A percentile compares a stretch with the other conserved stretches of the same genome.
Evolutionary conservation across 768 basidiomycete genomes (phyloP).

Genomic region (Phylloporus rhodoxanthus): DNA sequence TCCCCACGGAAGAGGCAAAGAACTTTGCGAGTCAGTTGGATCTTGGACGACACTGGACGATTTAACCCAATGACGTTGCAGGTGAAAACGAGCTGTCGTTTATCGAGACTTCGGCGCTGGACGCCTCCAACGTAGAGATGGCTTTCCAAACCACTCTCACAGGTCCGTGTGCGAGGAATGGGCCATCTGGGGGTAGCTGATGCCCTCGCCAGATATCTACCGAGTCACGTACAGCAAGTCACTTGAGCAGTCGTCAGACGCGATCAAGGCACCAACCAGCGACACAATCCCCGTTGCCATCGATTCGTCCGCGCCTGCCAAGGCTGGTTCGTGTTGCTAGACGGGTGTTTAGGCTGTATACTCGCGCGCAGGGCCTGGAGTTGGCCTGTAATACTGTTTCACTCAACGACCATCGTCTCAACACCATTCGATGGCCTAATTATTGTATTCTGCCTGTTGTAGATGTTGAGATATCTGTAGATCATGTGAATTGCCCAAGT

Average conservation of each 20-base stretch:
- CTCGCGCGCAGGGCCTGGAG: no score
- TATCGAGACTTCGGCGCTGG: slow-evolving; percentile 99
- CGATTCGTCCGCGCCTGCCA: slow-evolving; percentile 48
- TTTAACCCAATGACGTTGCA: slow-evolving; percentile 29
- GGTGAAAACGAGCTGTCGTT: slow-evolving; percentile 90
- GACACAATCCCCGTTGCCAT: slow-evolving; percentile 81
- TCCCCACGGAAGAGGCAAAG: slow-evolving; percentile 97
- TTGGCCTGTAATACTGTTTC: no score
- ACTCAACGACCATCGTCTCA: no score
- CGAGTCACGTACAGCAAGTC: slow-evolving; percentile 95
- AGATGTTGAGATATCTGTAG: no score
- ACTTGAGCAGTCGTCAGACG: slow-evolving; percentile 76
- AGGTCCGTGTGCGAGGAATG: slow-evolving; percentile 44
- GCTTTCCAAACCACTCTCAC: slow-evolving; percentile 97
- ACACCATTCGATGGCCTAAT: no score
- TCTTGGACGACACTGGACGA: not conserved
- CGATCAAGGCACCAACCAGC: slow-evolving; percentile 73
- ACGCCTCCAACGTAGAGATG: slow-evolving; percentile 96
- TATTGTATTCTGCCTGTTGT: no score
- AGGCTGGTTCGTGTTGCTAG: slow-evolving; percentile 63
- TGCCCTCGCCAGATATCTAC: slow-evolving; percentile 72
- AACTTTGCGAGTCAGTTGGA: slow-evolving; percentile 71
- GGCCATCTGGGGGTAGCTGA: not conserved
- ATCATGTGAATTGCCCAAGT: no score
- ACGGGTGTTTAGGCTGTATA: not conserved